Evolutionary conservation across 306 rosid genomes (phyloP).

Genomic region (Luffa acutangula): DNA sequence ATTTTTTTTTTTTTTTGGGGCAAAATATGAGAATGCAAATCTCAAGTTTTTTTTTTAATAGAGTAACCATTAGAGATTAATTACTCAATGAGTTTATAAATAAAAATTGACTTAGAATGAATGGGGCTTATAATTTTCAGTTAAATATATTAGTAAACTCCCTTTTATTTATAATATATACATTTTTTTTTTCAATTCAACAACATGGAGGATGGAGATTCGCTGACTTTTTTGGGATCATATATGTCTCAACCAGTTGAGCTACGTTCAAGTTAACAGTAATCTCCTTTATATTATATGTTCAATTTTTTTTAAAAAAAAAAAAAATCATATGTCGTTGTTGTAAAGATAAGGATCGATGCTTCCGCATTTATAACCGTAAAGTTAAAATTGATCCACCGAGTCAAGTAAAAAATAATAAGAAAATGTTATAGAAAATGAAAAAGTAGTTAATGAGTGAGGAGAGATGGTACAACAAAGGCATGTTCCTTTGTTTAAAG

Average conservation of each 20-base stretch:
- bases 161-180: no score
- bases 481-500: background rate
- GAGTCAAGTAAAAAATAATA: no score
- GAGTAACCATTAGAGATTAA: background rate
- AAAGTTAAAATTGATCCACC: background rate
- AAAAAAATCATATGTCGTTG: background rate
- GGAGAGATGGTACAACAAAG: background rate
- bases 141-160: no score
- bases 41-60: background rate
- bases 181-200: no score
- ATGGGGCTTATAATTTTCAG: background rate
- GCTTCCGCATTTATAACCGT: background rate
- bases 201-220: no score
- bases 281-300: no score
- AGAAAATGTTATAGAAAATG: no score
- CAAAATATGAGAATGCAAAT: background rate
- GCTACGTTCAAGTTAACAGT: no score
- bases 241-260: no score
- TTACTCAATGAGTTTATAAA: background rate
- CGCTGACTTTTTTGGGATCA: no score
- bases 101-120: background rate
- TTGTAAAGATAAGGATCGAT: background rate
- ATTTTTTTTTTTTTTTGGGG: background rate
- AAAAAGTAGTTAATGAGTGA: conserved; percentile 1
- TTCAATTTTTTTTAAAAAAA: no score